Evolutionary conservation across 2,329 filamentous ascomycete species (phyloP), one percentile per base, ranked within the genome.

Genomic region (Polychaeton citri): DNA sequence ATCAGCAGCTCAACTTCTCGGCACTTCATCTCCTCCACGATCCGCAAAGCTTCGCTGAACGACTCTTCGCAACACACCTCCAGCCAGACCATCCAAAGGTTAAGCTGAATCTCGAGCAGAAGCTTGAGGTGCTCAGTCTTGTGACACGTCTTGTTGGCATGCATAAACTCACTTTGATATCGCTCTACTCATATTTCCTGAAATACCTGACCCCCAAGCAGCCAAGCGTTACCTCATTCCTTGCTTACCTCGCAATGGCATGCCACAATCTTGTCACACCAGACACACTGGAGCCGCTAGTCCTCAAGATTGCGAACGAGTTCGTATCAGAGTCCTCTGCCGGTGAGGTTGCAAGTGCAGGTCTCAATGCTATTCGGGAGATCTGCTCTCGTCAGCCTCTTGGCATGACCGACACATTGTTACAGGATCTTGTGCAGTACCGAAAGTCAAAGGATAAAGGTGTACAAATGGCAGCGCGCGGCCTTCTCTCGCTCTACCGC

Each of bases 401-500:
- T n/a, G 87, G 87, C 5, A 96, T 98, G 82, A 86, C 77, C 35
- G 87, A 96, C 45, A 94, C 87, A 0, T 64, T 98, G n/a, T 64
- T 98, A 19, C 88, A 98, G 58, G 90, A 98, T 66, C 64, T 98
- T 35, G 86, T 96, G 7, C 81, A 90, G 66, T 96, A 98, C 62
- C 76, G 84, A 41, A 94, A 92, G 67, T 93, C 84, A 55, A 98
- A 98, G 57, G 90, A 98, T 55, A 98, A 96, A 66, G 87, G 88
- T 40, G 83, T 90, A n/a, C 87, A 93, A 74, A 96, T 98, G 90
- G 90, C 90, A 6, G 86, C 88, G 10, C 88, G 90, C 58, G 88
- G 90, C 44, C 66, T 98, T 5, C 67, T 98, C 30, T 85, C 84
- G 17, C 68, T 98, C 5, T 98, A 93, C 65, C 72, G 90, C 47